Conservation (phyloP, 768 basidiomycete species). For the Galerina sulciceps region DNA sequence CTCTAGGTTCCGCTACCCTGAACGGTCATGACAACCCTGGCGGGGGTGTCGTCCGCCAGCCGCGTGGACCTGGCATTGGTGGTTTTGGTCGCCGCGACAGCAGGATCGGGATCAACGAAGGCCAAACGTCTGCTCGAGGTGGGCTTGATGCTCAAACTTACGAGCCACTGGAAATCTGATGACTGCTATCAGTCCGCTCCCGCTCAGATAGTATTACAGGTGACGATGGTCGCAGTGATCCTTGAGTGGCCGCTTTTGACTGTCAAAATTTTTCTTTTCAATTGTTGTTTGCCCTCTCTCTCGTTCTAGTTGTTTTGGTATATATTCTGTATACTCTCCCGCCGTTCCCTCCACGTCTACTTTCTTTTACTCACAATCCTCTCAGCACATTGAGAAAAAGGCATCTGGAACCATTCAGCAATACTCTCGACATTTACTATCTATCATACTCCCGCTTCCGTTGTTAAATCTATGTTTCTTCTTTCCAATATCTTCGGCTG, state of each 20-base stretch:
- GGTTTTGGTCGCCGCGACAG: conserved; percentile 79
- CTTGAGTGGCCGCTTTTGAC: conserved; percentile 22
- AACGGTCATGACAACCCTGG: conserved; percentile 47
- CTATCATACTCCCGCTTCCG: conserved; percentile 38
- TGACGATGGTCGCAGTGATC: conserved; percentile 46
- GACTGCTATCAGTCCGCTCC: conserved; percentile 32
- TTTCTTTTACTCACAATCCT: conserved; percentile 31
- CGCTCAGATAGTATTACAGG: conserved; percentile 50
- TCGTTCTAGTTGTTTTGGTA: conserved; percentile 23
- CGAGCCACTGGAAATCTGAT: conserved; percentile 85
- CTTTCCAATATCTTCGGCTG: conserved; percentile 15
- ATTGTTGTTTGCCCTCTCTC: conserved; percentile 18
- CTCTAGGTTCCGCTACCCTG: conserved; percentile 48
- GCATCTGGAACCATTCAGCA: conserved; percentile 38
- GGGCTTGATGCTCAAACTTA: conserved; percentile 86
- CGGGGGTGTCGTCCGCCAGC: conserved; percentile 77
- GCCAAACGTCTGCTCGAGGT: conserved; percentile 51
- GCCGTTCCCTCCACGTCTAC: conserved; percentile 33
- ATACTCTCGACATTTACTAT: conserved; percentile 28
- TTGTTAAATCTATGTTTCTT: conserved; percentile 38
- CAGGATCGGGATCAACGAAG: conserved; percentile 49
- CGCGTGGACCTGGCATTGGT: conserved; percentile 77
- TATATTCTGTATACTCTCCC: conserved; percentile 35
- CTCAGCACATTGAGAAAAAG: conserved; percentile 32
- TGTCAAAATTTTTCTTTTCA: conserved; percentile 20